These are phyloP conservation scores for Agastache rugosa DNA, from an alignment of 257 asterid genomes.

Conservation along the genomic window DNA sequence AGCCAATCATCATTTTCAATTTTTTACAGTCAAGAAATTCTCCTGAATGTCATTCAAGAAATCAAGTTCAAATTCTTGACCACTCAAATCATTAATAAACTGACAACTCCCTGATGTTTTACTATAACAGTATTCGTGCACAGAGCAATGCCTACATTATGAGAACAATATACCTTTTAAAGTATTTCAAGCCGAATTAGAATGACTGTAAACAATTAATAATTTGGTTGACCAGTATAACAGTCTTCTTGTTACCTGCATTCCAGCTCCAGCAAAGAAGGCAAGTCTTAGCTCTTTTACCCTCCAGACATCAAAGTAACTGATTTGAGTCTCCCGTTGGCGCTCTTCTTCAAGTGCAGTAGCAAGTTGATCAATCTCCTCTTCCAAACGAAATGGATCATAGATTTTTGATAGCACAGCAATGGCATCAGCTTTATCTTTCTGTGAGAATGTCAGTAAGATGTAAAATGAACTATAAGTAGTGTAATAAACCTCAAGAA, in stretches of 20 bases:
- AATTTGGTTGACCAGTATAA: neutral
- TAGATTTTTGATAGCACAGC: conserved; percentile 89
- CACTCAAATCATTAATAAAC: neutral
- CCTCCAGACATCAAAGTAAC: conserved; percentile 69
- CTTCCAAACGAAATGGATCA: conserved; percentile 76
- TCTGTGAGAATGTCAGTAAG: conserved; percentile 50
- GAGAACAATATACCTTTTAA: neutral
- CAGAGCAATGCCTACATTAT: neutral
- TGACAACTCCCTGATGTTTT: neutral
- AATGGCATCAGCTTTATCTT: conserved; percentile 78
- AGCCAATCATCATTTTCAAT: no score
- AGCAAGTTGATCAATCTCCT: conserved; percentile 85
- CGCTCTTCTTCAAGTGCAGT: conserved; percentile 78
- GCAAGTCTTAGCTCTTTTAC: conserved; percentile 86
- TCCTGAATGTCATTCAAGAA: neutral
- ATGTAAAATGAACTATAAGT: neutral
- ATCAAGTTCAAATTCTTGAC: neutral
- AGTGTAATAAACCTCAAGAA: conserved; percentile 8
- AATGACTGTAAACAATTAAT: neutral
- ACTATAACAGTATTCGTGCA: neutral
- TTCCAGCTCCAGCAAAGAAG: conserved; percentile 89
- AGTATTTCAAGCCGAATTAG: neutral
- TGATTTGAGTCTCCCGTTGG: conserved; percentile 53
- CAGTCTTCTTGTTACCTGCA: conserved; percentile 61
- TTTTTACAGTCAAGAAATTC: neutral